Evolutionary conservation across 139 green algal genomes (phyloP), one percentile per base, ranked within the genome.

Genomic region (Coelastrella sp.): DNA sequence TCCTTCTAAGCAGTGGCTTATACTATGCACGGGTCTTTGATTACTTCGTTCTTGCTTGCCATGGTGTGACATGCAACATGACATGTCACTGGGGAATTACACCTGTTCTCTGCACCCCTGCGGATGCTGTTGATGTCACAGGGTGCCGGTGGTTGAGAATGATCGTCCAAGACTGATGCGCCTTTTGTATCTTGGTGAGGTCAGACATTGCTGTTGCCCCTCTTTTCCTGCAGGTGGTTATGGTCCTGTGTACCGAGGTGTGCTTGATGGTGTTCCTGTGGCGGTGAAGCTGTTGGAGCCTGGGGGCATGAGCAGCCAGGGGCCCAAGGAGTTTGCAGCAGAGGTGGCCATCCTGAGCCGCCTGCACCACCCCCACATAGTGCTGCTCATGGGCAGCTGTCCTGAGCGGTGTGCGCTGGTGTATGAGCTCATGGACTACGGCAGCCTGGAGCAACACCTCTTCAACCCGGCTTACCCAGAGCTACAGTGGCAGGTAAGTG

Each of bases 261-360:
- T 83, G 59, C 90, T 99, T 90, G 95, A 98, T 81, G 97, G 96
- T 5, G 92, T 97, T 0, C 91, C 92, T 6, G 96, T 99, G 74
- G 97, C 97, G 3, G 95, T 99, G 20, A 99, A 99, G 93, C 92
- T 96, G 76, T 88, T 98, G 79, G 87, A 93, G 68, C 60, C 86
- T 13, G 59, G 47, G 17, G 83, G 58, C 19, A n/a, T 22, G 22
- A 68, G 85, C 73, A 59, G 20, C 57, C 86, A 94, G 87, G 90
- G 90, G 13, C 71, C 23, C 2, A 22, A 73, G 7, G 92, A 94
- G 88, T 92, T 94, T 56, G 14, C 77, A 54, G 84, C 85, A 5
- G 93, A 95, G 94, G 92, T 95, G 19, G 32, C 73, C 76, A 94
- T 96, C 57, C 90, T 96, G 79, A 85, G 83, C 3, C 83, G 90